Evolutionary conservation across 768 basidiomycete genomes (phyloP).

Genomic region (Rhodotorula paludigena): DNA sequence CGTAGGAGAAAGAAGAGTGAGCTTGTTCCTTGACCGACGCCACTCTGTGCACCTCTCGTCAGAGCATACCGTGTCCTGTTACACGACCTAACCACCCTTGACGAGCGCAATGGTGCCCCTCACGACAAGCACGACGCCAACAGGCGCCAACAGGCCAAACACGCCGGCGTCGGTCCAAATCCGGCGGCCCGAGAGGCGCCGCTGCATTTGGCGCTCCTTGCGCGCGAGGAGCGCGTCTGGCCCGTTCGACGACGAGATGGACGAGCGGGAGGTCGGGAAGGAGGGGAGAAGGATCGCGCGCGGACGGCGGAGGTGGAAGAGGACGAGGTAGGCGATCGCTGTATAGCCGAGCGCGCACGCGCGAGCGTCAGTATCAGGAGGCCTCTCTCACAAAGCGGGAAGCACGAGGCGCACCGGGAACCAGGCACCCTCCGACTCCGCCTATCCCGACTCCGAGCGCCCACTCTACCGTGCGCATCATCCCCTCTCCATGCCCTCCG

Average conservation of each 20-base stretch:
- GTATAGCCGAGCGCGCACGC: not conserved
- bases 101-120: conserved; percentile 9
- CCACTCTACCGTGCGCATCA: conserved; percentile 23
- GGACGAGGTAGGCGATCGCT: conserved; percentile 71
- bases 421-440: conserved; percentile 31
- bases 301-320: conserved; percentile 78
- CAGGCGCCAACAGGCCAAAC: conserved; percentile 35
- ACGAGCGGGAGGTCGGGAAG: conserved; percentile 4
- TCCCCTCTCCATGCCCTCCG: conserved; percentile 18
- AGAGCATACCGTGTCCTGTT: not conserved
- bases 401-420: conserved; percentile 20
- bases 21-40: too few relatives aligned
- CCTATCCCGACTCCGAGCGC: conserved; percentile 5
- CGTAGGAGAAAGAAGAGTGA: too few relatives aligned
- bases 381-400: too few relatives aligned
- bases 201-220: conserved; percentile 80
- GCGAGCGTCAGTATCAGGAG: not conserved
- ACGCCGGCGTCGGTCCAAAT: conserved; percentile 48
- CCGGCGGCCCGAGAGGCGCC: conserved; percentile 63
- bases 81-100: not conserved
- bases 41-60: too few relatives aligned
- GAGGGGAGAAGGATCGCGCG: conserved; percentile 73
- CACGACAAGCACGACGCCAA: conserved; percentile 33
- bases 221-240: conserved; percentile 61
- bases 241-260: conserved; percentile 47